Percentiles rank a stretch among this genome's conserved stretches.
These are phyloP conservation scores for Withania somnifera DNA, from an alignment of 305 asterid species.

Conservation along the genomic window DNA sequence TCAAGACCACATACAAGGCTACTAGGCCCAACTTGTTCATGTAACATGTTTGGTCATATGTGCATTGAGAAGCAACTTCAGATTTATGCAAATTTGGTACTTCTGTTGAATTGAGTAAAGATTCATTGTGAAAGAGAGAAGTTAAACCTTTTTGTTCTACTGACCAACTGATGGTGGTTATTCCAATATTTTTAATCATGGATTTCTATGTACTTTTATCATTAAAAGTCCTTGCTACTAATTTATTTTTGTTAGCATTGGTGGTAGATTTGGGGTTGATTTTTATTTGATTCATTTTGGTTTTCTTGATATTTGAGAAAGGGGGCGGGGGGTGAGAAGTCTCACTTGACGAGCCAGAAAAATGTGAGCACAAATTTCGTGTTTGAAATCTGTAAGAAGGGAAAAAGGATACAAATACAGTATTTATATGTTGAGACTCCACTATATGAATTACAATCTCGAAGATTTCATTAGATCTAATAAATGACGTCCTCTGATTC, in stretches of 20 bases:
- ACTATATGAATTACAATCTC: too few relatives aligned
- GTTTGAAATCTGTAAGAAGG: too few relatives aligned
- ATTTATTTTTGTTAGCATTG: neutral
- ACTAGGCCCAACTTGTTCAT: constrained; percentile 16
- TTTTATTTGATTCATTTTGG: neutral
- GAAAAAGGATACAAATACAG: neutral
- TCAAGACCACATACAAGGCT: constrained; percentile 20
- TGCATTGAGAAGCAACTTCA: neutral
- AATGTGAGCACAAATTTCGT: neutral
- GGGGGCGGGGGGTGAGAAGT: neutral
- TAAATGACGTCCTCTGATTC: too few relatives aligned
- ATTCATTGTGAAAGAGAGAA: neutral
- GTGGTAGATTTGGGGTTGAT: neutral
- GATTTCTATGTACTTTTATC: neutral
- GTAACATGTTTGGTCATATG: constrained; percentile 1
- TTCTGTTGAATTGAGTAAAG: neutral
- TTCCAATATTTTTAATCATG: neutral
- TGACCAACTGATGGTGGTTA: neutral
- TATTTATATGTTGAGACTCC: too few relatives aligned
- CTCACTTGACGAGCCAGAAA: neutral
- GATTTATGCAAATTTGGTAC: neutral
- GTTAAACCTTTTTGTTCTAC: neutral
- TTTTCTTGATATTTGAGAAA: neutral
- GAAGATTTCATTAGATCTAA: too few relatives aligned
- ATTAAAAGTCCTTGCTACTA: neutral